Conservation (phyloP, 2,329 filamentous ascomycete species). For the Sporothrix globosa region DNA sequence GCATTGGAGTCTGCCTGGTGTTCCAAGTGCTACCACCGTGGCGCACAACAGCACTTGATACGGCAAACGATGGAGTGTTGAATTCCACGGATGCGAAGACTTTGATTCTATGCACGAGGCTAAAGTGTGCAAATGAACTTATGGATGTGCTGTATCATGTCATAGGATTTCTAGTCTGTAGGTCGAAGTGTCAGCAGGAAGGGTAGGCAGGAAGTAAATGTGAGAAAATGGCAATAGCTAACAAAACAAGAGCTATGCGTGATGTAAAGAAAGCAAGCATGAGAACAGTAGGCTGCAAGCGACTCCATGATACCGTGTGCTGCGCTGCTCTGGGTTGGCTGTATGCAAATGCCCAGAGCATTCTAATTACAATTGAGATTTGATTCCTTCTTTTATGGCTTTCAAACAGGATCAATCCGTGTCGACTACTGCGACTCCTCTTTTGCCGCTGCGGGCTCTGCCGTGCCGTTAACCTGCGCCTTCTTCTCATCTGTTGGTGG, state of each 20-base stretch:
- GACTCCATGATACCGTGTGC: neutral
- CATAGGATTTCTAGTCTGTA: neutral
- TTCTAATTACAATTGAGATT: neutral
- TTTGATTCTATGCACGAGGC: neutral
- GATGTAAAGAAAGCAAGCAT: neutral
- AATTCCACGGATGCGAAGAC: neutral
- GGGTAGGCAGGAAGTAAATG: neutral
- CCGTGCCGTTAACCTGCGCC: constrained; percentile 20
- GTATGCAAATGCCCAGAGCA: neutral
- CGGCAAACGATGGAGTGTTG: neutral
- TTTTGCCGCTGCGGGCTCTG: neutral
- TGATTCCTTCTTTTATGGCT: neutral
- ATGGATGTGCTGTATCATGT: neutral
- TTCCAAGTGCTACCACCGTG: too few relatives aligned
- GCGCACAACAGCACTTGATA: constrained; percentile 6
- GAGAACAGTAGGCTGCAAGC: neutral
- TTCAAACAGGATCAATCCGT: neutral
- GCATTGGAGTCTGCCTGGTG: neutral
- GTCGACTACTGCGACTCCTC: neutral
- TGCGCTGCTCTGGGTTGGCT: neutral
- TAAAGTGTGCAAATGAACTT: neutral
- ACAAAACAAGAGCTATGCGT: neutral
- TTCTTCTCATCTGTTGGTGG: constrained; percentile 41
- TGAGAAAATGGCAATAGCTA: neutral
- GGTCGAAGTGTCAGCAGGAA: neutral